Percentiles rank a stretch among this genome's conserved stretches.
phyloP scores from a whole-genome alignment of 352 stramenopile genomes.

The Globisporangium iwayamae region DNA sequence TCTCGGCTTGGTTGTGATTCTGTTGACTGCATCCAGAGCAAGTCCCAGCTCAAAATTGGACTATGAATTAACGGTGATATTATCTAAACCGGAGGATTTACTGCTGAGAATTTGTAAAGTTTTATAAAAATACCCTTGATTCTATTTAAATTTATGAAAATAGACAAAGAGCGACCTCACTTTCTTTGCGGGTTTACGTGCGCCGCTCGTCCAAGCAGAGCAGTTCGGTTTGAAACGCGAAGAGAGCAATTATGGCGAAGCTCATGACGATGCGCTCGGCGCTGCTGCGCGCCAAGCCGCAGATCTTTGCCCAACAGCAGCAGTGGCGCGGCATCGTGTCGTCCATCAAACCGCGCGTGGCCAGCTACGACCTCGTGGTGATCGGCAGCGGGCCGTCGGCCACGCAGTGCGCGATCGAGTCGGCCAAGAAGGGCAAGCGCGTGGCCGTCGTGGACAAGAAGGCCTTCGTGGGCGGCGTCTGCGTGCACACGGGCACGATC shows the following conservation, averaged over 20 bases:
- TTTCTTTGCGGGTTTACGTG: neutral
- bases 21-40: neutral
- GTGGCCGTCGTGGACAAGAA: conserved; percentile 80
- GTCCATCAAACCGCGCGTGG: conserved; percentile 36
- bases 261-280: conserved; percentile 7
- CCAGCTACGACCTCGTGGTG: conserved; percentile 82
- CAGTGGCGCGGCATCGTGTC: conserved; percentile 13
- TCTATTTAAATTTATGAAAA: neutral
- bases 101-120: too few relatives aligned
- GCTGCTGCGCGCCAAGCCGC: conserved; percentile 9
- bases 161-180: neutral
- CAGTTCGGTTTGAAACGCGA: neutral
- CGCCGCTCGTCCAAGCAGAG: conserved; percentile 7
- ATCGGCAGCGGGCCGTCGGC: conserved; percentile 84
- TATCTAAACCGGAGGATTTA: neutral
- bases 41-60: neutral
- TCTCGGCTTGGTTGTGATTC: conserved; percentile 11
- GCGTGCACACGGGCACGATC: conserved; percentile 84
- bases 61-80: neutral
- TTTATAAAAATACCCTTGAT: too few relatives aligned
- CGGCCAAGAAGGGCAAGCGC: conserved; percentile 73
- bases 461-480: conserved; percentile 60
- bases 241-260: conserved; percentile 1
- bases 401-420: conserved; percentile 85
- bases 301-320: neutral